Percentiles rank a stretch among this genome's conserved stretches.
These are phyloP conservation scores for Isabelozyma rhagii DNA, from an alignment of 805 yeast species.

Conservation along the genomic window DNA sequence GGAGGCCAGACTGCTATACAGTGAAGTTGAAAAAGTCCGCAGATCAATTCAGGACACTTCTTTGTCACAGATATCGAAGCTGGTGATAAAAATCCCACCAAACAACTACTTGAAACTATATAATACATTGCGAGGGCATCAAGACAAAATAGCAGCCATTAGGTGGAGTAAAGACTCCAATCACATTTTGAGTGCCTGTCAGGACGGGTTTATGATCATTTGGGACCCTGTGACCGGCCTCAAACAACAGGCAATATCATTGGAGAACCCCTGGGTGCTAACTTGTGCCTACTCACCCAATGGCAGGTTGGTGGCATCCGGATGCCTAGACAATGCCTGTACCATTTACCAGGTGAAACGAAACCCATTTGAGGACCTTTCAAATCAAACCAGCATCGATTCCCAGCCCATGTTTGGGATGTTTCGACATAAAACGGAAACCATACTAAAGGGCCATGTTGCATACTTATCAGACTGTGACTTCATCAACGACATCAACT, in stretches of 20 bases:
- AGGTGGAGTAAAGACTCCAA: constrained; percentile 67
- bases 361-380: not conserved
- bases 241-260: constrained; percentile 65
- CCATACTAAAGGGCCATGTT: constrained; percentile 72
- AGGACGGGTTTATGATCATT: constrained; percentile 78
- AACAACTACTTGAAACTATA: constrained; percentile 27
- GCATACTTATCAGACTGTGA: constrained; percentile 78
- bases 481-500: constrained; percentile 53
- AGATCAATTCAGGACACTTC: constrained; percentile 44
- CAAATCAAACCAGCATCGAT: not conserved
- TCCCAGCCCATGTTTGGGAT: constrained; percentile 9
- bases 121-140: constrained; percentile 57
- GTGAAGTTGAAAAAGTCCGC: constrained; percentile 46
- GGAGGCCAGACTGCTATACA: constrained; percentile 46
- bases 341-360: constrained; percentile 53
- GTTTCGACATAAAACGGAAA: constrained; percentile 32
- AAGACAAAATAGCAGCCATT: constrained; percentile 65
- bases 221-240: constrained; percentile 80
- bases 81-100: constrained; percentile 28
- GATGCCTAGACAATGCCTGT: constrained; percentile 79
- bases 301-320: constrained; percentile 67
- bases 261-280: constrained; percentile 78
- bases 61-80: constrained; percentile 35
- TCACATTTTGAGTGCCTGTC: constrained; percentile 68
- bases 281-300: constrained; percentile 71